Conservation (phyloP, 768 basidiomycete species). For the Filobasidium wieringae region DNA sequence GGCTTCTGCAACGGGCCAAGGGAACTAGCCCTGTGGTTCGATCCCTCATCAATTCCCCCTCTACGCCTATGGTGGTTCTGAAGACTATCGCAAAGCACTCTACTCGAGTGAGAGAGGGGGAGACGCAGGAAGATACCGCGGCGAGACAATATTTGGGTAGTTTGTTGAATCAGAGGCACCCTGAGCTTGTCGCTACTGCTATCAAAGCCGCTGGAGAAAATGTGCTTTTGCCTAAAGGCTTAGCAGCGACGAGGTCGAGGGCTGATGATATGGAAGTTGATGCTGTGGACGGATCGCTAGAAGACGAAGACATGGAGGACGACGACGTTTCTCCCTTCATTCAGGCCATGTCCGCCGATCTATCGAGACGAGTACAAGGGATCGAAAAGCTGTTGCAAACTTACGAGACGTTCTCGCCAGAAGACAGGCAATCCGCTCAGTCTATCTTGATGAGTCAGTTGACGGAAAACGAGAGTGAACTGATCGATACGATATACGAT, state of each 20-base stretch:
- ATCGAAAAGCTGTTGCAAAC: slow-evolving; percentile 22
- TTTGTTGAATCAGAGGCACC: slow-evolving; percentile 2
- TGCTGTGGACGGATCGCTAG: neutral
- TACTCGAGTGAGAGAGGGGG: neutral
- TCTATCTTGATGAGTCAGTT: slow-evolving; percentile 58
- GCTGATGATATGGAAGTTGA: slow-evolving; percentile 2
- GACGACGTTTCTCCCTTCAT: slow-evolving; percentile 11
- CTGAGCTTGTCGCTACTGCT: neutral
- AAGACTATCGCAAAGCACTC: slow-evolving; percentile 5
- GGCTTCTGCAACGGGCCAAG: neutral
- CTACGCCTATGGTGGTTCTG: neutral
- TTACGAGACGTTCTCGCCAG: slow-evolving; percentile 27
- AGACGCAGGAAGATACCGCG: slow-evolving; percentile 19
- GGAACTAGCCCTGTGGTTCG: neutral
- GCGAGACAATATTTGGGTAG: slow-evolving; percentile 1
- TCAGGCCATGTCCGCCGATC: slow-evolving; percentile 12
- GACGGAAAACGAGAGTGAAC: slow-evolving; percentile 51
- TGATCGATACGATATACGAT: slow-evolving; percentile 59
- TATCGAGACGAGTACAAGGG: slow-evolving; percentile 1
- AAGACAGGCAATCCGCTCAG: slow-evolving; percentile 41
- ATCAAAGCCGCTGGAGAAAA: neutral
- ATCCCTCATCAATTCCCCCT: slow-evolving; percentile 4
- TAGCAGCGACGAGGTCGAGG: neutral
- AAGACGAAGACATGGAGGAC: neutral
- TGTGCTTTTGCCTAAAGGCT: neutral